These are phyloP conservation scores for Phaffia australis DNA, from an alignment of 768 basidiomycete species.

Conservation along the genomic window DNA sequence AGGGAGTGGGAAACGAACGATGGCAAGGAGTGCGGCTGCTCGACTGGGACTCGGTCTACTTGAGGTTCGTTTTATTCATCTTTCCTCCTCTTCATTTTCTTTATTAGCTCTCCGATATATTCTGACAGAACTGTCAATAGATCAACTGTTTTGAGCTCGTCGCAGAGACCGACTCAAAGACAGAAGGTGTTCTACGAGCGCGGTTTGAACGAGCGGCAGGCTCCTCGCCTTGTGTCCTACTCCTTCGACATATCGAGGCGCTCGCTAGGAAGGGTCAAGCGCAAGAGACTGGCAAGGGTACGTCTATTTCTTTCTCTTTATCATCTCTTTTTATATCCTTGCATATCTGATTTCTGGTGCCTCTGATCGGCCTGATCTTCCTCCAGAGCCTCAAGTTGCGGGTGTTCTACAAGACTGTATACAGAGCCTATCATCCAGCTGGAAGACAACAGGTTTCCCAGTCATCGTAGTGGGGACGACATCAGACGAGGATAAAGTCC, in stretches of 20 bases:
- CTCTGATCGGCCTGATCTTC: background rate
- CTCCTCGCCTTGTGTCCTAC: conserved; percentile 73
- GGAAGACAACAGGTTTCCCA: conserved; percentile 56
- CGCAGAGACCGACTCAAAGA: conserved; percentile 64
- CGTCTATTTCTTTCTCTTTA: conserved; percentile 11
- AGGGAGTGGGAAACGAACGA: conserved; percentile 70
- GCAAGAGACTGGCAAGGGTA: conserved; percentile 57
- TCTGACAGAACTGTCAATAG: conserved; percentile 39
- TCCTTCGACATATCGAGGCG: conserved; percentile 72
- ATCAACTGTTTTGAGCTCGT: conserved; percentile 75
- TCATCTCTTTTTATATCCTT: background rate
- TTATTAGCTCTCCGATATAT: conserved; percentile 1
- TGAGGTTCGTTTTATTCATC: conserved; percentile 46
- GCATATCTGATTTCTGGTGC: background rate
- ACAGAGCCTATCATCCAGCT: conserved; percentile 47
- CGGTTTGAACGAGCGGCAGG: conserved; percentile 63
- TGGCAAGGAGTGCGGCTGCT: conserved; percentile 41
- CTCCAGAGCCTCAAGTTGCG: conserved; percentile 42
- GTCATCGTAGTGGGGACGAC: conserved; percentile 67
- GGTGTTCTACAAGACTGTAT: conserved; percentile 56
- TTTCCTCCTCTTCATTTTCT: background rate
- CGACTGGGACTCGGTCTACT: conserved; percentile 64
- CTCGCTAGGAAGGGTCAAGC: conserved; percentile 55
- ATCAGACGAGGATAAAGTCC: conserved; percentile 54
- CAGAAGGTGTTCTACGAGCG: conserved; percentile 59